Evolutionary conservation across 2,329 filamentous ascomycete species (phyloP), one percentile per base, ranked within the genome.

Genomic region (Pseudonectria foliicola): DNA sequence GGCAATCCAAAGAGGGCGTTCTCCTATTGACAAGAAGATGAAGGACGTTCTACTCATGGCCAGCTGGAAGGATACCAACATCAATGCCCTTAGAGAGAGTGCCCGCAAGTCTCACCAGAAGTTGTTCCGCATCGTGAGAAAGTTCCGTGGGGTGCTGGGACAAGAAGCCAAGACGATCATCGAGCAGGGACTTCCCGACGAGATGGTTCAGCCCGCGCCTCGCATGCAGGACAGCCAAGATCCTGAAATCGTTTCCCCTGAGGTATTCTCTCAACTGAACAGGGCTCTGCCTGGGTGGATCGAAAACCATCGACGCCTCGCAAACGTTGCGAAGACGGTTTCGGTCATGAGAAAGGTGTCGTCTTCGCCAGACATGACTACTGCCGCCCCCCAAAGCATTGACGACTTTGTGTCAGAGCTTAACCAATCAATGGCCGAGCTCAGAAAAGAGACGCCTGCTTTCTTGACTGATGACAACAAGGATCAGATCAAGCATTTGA

Each of bases 31-130:
- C 57, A 95, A 88, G 61, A 80, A 87, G 38, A 86, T 96, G 73
- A 90, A 84, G 56, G 85, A 96, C 48, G 80, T 95, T n/a, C 74
- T 98, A 12, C 77, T 94, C 34, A 68, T 98, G 49, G 88, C 89
- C 7, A 95, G 88, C 59, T 98, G 93, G 93, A 95, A 94, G 58
- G 92, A 98, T 49, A 95, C 86, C 14, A 98, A 96, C 52, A 93
- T 98, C 42, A 82, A 82, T 31, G 85, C 87, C 1, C 67, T 98
- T 12, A 77, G 82, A 46, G 88, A 95, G 54, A 96, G 90, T 59
- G 88, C 92, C 1, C 82, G 83, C 50, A 82, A 82, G 40, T 95
- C 89, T 13, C 92, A 98, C 55, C 78, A 83, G 51, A 95, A 95
- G 60, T 73, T 98, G 2, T 95, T 95, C 65, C 85, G 85, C 49